Evolutionary conservation across 225 moss, liverwort and hornwort species (phyloP).

Genomic region (Marchantia paleacea): DNA sequence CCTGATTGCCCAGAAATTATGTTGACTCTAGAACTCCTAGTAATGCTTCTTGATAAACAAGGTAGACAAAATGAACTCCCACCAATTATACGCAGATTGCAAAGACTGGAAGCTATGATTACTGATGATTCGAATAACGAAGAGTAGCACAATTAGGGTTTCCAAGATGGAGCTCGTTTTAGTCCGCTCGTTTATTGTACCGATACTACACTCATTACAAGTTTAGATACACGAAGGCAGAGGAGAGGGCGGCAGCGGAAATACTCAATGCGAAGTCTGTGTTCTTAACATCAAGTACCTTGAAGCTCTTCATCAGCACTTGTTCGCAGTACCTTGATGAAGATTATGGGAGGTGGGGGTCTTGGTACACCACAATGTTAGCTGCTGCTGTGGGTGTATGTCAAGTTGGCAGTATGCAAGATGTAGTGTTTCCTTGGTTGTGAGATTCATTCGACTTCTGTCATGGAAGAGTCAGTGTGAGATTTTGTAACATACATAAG

Average conservation of each 20-base stretch:
- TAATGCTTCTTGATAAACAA: slow-evolving; percentile 75
- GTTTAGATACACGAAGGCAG: neutral
- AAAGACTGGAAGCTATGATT: slow-evolving; percentile 40
- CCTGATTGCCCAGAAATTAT: slow-evolving; percentile 68
- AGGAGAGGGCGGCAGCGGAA: neutral
- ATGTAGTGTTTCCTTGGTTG: neutral
- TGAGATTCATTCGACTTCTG: neutral
- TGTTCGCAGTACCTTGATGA: neutral
- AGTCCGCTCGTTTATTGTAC: neutral
- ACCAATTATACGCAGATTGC: slow-evolving; percentile 37
- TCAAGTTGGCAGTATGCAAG: neutral
- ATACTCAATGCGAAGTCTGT: neutral
- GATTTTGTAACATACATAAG: slow-evolving; percentile 6
- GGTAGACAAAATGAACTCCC: slow-evolving; percentile 54
- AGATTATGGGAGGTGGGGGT: neutral
- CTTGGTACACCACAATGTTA: neutral
- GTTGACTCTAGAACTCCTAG: slow-evolving; percentile 64
- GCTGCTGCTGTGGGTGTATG: neutral
- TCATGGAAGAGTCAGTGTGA: neutral
- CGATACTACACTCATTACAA: too few relatives aligned
- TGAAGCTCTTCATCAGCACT: neutral
- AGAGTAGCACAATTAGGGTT: slow-evolving; percentile 6
- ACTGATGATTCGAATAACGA: slow-evolving; percentile 12
- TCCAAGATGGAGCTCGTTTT: neutral
- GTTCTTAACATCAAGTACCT: neutral